These are phyloP conservation scores for Cladosporium cucumerinum DNA, from an alignment of 2,329 filamentous ascomycete genomes.

Conservation along the genomic window DNA sequence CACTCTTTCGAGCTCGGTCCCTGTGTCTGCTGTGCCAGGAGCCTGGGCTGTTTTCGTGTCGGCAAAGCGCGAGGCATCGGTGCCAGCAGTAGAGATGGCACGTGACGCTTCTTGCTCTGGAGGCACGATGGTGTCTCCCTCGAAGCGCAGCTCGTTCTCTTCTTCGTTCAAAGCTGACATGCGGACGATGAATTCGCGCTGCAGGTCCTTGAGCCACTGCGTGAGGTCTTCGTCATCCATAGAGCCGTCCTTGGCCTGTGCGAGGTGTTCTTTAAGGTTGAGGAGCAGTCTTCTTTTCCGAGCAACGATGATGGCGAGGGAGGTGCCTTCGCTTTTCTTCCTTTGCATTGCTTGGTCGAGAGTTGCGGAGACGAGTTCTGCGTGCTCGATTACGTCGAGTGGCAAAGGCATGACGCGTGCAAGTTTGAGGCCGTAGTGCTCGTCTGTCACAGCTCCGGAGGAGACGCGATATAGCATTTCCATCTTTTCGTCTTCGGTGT, in stretches of 20 bases:
- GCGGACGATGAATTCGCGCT: constrained; percentile 68
- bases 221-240: constrained; percentile 63
- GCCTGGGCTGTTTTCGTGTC: neutral
- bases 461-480: constrained; percentile 85
- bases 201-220: constrained; percentile 63
- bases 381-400: constrained; percentile 61
- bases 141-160: constrained; percentile 18
- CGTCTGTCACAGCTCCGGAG: constrained; percentile 65
- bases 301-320: constrained; percentile 56
- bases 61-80: neutral
- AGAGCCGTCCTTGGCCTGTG: constrained; percentile 60
- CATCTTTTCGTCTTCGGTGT: constrained; percentile 58
- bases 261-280: constrained; percentile 67
- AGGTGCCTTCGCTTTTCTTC: constrained; percentile 57
- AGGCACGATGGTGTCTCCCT: neutral
- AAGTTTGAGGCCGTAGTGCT: constrained; percentile 80
- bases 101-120: neutral
- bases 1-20: neutral
- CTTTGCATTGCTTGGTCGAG: constrained; percentile 53
- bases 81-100: neutral
- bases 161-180: constrained; percentile 66
- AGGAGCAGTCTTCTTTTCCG: constrained; percentile 71
- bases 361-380: constrained; percentile 62
- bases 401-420: constrained; percentile 75
- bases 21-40: neutral